Evolutionary conservation across 2,329 filamentous ascomycete genomes (phyloP).

Genomic region (Leptographium wingfieldii): DNA sequence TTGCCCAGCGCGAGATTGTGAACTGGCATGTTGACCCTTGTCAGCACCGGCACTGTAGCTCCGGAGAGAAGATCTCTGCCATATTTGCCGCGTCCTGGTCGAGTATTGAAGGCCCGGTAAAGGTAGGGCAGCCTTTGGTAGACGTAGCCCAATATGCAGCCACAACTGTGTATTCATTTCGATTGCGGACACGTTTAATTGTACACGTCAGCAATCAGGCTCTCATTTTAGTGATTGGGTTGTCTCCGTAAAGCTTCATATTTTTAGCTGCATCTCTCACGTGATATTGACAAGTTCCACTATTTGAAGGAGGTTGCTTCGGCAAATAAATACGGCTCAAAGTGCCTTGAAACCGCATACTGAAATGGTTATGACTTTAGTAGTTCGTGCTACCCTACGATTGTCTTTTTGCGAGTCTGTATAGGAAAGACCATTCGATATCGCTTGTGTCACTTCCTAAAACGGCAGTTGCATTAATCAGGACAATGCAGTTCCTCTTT

Average conservation of each 20-base stretch:
- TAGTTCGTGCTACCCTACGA: background rate
- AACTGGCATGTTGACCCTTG: background rate
- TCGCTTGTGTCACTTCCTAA: conserved; percentile 2
- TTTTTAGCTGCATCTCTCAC: background rate
- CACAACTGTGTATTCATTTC: background rate
- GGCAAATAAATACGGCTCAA: background rate
- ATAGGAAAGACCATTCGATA: background rate
- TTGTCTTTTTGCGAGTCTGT: background rate
- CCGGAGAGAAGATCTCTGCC: background rate
- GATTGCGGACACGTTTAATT: background rate
- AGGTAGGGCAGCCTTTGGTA: background rate
- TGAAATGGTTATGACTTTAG: background rate
- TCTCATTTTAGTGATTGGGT: background rate
- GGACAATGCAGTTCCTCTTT: background rate
- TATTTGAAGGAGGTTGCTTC: no score
- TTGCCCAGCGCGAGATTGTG: conserved; percentile 25
- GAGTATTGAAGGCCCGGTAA: background rate
- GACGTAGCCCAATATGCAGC: background rate
- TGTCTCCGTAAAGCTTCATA: background rate
- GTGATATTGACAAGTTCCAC: background rate
- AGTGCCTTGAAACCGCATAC: background rate
- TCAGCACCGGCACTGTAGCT: background rate
- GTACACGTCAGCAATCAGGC: background rate
- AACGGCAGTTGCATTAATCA: background rate
- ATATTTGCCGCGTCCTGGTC: background rate